Evolutionary conservation across 202 grass and related monocot species (phyloP).

Genomic region (Carex sylvatica): DNA sequence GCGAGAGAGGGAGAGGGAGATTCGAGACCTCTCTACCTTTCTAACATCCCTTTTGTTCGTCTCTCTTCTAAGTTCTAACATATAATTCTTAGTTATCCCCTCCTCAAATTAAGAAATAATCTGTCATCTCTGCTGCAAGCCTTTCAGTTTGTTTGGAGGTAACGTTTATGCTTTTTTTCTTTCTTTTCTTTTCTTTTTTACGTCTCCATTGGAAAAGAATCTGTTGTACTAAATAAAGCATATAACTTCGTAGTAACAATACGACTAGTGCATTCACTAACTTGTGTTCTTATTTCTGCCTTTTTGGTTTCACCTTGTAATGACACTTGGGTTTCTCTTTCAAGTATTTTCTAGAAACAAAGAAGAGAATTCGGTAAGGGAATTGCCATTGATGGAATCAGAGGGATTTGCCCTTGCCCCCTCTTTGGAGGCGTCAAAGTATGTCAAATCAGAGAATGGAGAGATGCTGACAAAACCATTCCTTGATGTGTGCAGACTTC

Average conservation of each 20-base stretch:
- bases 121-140: neutral
- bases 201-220: neutral
- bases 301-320: neutral
- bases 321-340: neutral
- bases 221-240: slow-evolving; percentile 7
- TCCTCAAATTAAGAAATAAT: neutral
- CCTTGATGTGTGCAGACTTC: slow-evolving; percentile 28
- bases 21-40: neutral
- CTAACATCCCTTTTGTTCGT: neutral
- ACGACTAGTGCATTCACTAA: neutral
- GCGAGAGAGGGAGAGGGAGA: neutral
- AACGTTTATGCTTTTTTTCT: neutral
- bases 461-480: slow-evolving; percentile 32
- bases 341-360: neutral
- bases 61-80: neutral
- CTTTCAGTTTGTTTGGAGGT: slow-evolving; percentile 1
- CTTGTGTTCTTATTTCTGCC: neutral
- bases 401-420: slow-evolving; percentile 10
- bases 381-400: neutral
- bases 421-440: neutral
- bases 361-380: neutral
- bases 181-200: neutral
- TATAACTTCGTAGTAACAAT: neutral
- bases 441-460: slow-evolving; percentile 26
- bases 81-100: neutral